phyloP scores from a whole-genome alignment of 2,329 filamentous ascomycete genomes.

The Aureobasidium vineae region DNA sequence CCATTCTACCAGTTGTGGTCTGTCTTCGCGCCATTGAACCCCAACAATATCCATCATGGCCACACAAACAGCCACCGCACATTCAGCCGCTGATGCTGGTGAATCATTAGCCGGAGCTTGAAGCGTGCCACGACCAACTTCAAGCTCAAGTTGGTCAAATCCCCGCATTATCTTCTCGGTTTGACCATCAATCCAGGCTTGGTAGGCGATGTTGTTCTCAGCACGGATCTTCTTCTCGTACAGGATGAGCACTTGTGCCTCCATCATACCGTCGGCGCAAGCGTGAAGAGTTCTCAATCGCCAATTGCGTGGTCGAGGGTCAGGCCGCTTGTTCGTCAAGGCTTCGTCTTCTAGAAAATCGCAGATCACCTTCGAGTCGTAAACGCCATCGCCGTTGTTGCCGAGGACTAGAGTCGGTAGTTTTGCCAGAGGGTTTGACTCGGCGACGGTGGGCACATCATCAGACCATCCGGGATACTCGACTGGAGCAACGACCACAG shows the following conservation, averaged over 20 bases:
- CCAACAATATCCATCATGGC: constrained; percentile 11
- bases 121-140: constrained; percentile 13
- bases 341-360: constrained; percentile 20
- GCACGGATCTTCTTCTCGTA: constrained; percentile 25
- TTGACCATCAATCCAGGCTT: constrained; percentile 19
- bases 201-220: constrained; percentile 10
- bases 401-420: constrained; percentile 14
- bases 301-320: constrained; percentile 1
- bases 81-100: constrained; percentile 23
- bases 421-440: constrained; percentile 19
- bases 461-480: constrained; percentile 23
- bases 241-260: constrained; percentile 16
- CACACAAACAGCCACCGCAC: constrained; percentile 18
- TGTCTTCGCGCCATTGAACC: constrained; percentile 9
- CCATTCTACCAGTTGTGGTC: constrained; percentile 5
- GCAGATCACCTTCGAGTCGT: constrained; percentile 21
- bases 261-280: constrained; percentile 15
- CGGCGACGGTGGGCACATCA: background rate
- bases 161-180: constrained; percentile 18
- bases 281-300: constrained; percentile 14
- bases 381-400: constrained; percentile 13
- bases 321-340: constrained; percentile 17
- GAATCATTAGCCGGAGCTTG: constrained; percentile 6
- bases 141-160: constrained; percentile 9
- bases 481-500: constrained; percentile 14